phyloP scores from a whole-genome alignment of 202 grass and related monocot species.

The Hordeum pubiflorum region DNA sequence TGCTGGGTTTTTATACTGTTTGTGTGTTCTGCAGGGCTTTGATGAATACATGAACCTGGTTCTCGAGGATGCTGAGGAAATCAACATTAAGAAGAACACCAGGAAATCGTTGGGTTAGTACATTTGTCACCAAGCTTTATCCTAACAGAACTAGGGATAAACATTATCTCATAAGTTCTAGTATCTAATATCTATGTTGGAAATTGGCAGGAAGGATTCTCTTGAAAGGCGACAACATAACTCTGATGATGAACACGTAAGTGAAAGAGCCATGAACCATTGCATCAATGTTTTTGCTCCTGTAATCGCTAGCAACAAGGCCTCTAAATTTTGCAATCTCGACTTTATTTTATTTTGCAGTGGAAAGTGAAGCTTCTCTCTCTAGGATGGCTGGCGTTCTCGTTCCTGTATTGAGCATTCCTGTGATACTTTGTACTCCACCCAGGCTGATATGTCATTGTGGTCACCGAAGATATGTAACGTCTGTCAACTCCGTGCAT shows the following conservation, averaged over 20 bases:
- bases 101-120: constrained; percentile 60
- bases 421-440: constrained; percentile 8
- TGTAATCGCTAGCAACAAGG: background rate
- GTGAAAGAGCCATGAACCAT: background rate
- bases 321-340: background rate
- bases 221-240: constrained; percentile 91
- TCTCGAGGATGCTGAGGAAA: constrained; percentile 80
- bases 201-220: constrained; percentile 63
- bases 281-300: background rate
- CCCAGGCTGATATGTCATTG: constrained; percentile 8
- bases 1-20: background rate
- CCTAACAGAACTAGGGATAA: background rate
- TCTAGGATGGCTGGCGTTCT: background rate
- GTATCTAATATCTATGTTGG: constrained; percentile 9
- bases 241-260: constrained; percentile 85
- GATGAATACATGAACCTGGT: constrained; percentile 92
- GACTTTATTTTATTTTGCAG: constrained; percentile 18
- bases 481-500: background rate
- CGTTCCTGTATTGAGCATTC: background rate
- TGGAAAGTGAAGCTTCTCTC: constrained; percentile 24
- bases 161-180: background rate
- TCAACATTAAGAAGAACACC: constrained; percentile 73
- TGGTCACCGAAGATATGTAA: constrained; percentile 9
- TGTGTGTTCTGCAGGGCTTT: constrained; percentile 46
- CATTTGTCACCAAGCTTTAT: background rate